Evolutionary conservation across 257 asterid species (phyloP).

Genomic region (Fraxinus pennsylvanica): DNA sequence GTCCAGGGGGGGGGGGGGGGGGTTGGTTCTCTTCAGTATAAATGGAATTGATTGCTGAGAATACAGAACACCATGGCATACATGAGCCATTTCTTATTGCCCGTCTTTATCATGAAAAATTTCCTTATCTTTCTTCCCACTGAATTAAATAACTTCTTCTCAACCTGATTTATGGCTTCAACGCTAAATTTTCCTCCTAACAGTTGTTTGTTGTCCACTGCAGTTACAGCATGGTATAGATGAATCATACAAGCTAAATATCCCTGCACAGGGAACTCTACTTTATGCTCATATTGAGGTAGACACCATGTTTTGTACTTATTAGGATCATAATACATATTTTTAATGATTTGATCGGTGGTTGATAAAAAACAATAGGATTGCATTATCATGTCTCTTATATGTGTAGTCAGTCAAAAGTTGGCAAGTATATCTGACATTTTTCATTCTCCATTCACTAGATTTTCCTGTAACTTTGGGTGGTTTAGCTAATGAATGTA

Average conservation of each 20-base stretch:
- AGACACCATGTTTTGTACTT: conserved; percentile 14
- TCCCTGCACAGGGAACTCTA: conserved; percentile 53
- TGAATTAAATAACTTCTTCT: not conserved
- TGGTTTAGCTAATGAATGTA: not conserved
- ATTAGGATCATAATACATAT: not conserved
- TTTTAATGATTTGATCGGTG: not conserved
- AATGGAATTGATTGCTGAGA: not conserved
- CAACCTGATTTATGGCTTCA: not conserved
- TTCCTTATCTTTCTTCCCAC: not conserved
- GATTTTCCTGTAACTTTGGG: not conserved
- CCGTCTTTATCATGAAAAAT: not conserved
- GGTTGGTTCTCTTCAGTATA: not conserved
- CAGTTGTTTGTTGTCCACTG: conserved; percentile 23
- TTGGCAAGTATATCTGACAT: not conserved
- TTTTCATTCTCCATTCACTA: not conserved
- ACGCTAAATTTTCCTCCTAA: not conserved
- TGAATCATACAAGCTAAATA: conserved; percentile 67
- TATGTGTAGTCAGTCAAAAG: not conserved
- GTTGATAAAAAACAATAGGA: not conserved
- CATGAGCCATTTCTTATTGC: not conserved
- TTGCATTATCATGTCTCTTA: not conserved
- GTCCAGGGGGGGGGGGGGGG: too few relatives aligned
- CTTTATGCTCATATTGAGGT: conserved; percentile 69
- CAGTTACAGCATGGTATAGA: conserved; percentile 79
- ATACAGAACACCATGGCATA: not conserved